A percentile compares a stretch with the other conserved stretches of the same genome.
Conservation (phyloP, 2,329 filamentous ascomycete species). For the Calonectria multiphialidica region DNA sequence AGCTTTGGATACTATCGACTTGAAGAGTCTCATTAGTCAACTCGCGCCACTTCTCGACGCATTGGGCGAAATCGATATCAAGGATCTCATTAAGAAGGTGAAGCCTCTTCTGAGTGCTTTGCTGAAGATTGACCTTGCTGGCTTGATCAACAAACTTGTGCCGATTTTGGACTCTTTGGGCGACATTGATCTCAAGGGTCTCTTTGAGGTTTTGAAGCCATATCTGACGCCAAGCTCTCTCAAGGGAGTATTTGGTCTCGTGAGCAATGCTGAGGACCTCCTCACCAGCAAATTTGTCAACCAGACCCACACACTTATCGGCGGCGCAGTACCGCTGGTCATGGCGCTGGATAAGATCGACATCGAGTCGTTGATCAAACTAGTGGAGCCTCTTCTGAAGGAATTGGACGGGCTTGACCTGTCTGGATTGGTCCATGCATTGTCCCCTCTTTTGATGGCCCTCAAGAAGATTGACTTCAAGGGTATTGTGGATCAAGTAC, state of each 20-base stretch:
- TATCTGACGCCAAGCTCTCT: slow-evolving; percentile 50
- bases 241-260: slow-evolving; percentile 50
- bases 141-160: slow-evolving; percentile 44
- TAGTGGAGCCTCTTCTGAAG: slow-evolving; percentile 51
- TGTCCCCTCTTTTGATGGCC: slow-evolving; percentile 52
- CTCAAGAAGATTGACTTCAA: slow-evolving; percentile 54
- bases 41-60: slow-evolving; percentile 47
- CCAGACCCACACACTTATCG: slow-evolving; percentile 53
- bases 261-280: slow-evolving; percentile 53
- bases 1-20: slow-evolving; percentile 50
- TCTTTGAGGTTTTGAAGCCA: slow-evolving; percentile 50
- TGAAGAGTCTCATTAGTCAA: slow-evolving; percentile 48
- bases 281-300: slow-evolving; percentile 55
- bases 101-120: slow-evolving; percentile 47
- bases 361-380: slow-evolving; percentile 50
- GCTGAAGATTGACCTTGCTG: slow-evolving; percentile 46
- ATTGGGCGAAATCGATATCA: slow-evolving; percentile 49
- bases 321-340: slow-evolving; percentile 53
- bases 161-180: slow-evolving; percentile 48
- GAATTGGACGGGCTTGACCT: slow-evolving; percentile 51
- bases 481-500: slow-evolving; percentile 50
- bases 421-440: slow-evolving; percentile 46
- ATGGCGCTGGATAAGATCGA: slow-evolving; percentile 51
- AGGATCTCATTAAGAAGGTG: slow-evolving; percentile 45
- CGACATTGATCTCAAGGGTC: slow-evolving; percentile 48